Evolutionary conservation across 805 yeast genomes (phyloP), one percentile per base, ranked within the genome.

Genomic region (Wickerhamiella sorbophila): DNA sequence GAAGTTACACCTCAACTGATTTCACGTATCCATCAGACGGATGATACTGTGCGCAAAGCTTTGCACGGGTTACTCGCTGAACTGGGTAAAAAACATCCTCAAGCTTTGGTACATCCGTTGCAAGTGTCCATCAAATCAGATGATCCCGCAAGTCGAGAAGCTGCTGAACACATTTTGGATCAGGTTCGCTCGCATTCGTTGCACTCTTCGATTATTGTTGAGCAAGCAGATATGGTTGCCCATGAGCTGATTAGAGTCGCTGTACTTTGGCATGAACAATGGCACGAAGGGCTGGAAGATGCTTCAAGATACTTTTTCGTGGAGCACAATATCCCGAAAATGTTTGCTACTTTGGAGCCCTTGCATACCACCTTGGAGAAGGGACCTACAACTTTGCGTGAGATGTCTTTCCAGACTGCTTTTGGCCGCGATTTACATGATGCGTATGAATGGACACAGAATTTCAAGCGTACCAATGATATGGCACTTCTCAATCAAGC

Each of bases 251-350:
- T 91, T 48, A 69, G 97, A 50, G 95, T 86, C 15, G 95, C 97
- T 1, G 95, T 88, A 3, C 62, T 91, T 46, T 87, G 98, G 96
- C 94, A 86, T 54, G 99, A 91, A 55, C 79, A 81, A 57, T 91
- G 99, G 98, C 87, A 86, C 52, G 97, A 88, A 62, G 96, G 94
- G 2, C 67, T 91, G 26, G 99, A 91, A 57, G 95, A 91, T 64
- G 98, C 98, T 0, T 86, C 95, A 3, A 69, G 95, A 45, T 71
- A 82, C 40, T 91, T 79, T 64, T 88, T 86, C 60, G 95, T 93
- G 29, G 98, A 91, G 48, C 91, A 85, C 52, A 86, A 91, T 55
- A 81, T 88, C 10, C 95, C 86, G 42, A 86, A 84, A 59, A 91
- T 91, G 97, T 82, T 83, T 61, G 77, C 83, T 15, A 86, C 86